Evolutionary conservation across 2,329 filamentous ascomycete species (phyloP).

Genomic region (Scortechinia acanthostroma): DNA sequence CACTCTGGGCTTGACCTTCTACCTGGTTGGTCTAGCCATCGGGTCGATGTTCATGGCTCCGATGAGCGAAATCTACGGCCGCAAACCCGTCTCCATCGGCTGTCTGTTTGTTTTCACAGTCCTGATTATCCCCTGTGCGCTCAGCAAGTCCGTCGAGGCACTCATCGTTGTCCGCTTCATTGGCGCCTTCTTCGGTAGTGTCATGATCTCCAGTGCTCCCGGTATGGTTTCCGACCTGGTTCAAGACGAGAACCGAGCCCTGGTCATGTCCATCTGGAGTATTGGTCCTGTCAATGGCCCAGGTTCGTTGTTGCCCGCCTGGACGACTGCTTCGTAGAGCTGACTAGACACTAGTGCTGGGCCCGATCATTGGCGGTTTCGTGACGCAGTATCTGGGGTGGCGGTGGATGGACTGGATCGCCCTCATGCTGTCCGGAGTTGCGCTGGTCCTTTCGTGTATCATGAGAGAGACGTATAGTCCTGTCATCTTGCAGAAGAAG

Average conservation of each 20-base stretch:
- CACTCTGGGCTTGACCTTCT: background rate
- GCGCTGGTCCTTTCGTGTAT: slow-evolving; percentile 50
- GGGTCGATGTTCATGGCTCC: background rate
- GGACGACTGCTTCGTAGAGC: too few relatives aligned
- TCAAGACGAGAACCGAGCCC: background rate
- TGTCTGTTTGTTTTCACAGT: background rate
- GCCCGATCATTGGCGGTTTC: slow-evolving; percentile 75
- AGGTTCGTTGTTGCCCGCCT: too few relatives aligned
- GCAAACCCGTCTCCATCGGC: background rate
- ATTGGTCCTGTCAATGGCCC: background rate
- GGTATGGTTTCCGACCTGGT: background rate
- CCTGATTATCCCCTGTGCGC: background rate
- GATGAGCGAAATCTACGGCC: background rate
- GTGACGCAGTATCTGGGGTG: slow-evolving; percentile 72
- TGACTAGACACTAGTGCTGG: too few relatives aligned
- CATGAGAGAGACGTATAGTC: slow-evolving; percentile 72
- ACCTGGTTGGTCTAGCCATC: background rate
- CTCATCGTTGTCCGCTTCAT: background rate
- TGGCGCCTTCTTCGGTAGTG: background rate
- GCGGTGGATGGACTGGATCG: slow-evolving; percentile 82
- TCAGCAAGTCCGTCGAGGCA: background rate
- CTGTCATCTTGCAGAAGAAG: slow-evolving; percentile 60
- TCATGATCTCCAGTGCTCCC: background rate
- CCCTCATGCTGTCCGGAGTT: slow-evolving; percentile 63
- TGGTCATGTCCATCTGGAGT: background rate